Base-by-base conservation (phyloP, 345 rosid species). In the Lumnitzera racemosa region DNA sequence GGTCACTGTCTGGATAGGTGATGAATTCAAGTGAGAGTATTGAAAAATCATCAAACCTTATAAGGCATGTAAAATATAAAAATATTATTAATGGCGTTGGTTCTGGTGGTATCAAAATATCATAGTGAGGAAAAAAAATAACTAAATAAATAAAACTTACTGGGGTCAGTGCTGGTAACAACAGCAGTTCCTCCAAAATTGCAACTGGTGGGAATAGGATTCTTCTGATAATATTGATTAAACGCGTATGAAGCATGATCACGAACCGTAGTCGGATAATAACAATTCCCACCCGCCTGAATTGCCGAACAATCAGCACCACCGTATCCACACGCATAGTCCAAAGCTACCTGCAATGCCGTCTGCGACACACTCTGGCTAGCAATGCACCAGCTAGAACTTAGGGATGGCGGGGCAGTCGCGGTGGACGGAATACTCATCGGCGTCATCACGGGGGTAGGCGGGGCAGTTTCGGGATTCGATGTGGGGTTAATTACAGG, bases 311-410 rank as follows among this genome's bases (percentile, higher is more conserved):
- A 92, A 66, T 92, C 96, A 0, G 89, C 88, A 8, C 91, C 85
- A 0, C 95, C 96, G 20, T 74, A 66, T 2, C 98, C 96, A 49
- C 98, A 92, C 25, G 98, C 98, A 66, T 85, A 89, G 61, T 92
- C 96, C 60, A 92, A 60, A 12, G 85, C 96, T 13, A 82, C 82
- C 72, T 87, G 98, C n/a, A 92, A 66, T 24, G 83, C 75, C 0
- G 72, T 63, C 36, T 76, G 74, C 2, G 91, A 82, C 12, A 92
- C 86, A 63, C 86, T 76, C 58, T 73, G 86, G 80, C 80, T 83
- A 16, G 96, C 96, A 0, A 89, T 80, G 55, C 96, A 92, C 98
- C 98, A 92, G 65, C 89, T 86, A 11, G 67, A 74, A 14, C 78
- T 81, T 7, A 70, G 41, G 9, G 84, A 67, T 2, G 46, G 74